Percentiles rank a stretch among this genome's conserved stretches.
Conservation (phyloP, 306 rosid species). For the Benincasa hispida region DNA sequence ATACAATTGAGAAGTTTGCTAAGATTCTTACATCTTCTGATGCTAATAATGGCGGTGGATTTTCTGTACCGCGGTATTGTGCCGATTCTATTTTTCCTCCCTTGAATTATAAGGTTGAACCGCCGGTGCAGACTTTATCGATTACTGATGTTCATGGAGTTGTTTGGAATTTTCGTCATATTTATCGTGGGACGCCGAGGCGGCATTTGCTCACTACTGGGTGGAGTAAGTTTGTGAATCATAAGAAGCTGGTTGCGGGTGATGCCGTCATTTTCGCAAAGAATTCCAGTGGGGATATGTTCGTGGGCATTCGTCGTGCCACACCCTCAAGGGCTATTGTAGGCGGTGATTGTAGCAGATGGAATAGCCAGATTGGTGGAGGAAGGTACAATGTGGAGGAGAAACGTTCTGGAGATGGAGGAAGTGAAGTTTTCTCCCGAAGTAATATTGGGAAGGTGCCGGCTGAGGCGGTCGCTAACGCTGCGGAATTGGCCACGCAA, state of each 20-base stretch:
- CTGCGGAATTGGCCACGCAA: slow-evolving; percentile 44
- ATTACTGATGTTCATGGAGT: slow-evolving; percentile 51
- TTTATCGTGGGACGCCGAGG: slow-evolving; percentile 62
- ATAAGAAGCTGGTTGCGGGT: slow-evolving; percentile 56
- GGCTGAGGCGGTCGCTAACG: slow-evolving; percentile 24
- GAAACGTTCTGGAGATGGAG: slow-evolving; percentile 7
- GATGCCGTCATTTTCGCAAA: slow-evolving; percentile 59
- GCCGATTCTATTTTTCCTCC: slow-evolving; percentile 62
- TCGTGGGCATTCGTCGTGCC: slow-evolving; percentile 54
- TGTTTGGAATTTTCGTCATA: slow-evolving; percentile 58
- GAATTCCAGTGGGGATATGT: slow-evolving; percentile 22
- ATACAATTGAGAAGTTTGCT: slow-evolving; percentile 26
- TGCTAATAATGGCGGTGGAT: slow-evolving; percentile 81
- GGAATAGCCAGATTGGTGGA: slow-evolving; percentile 19
- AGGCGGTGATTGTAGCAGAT: slow-evolving; percentile 2
- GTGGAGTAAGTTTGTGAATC: slow-evolving; percentile 70
- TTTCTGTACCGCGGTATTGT: slow-evolving; percentile 65
- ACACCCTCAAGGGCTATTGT: neutral
- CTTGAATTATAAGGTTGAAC: slow-evolving; percentile 34
- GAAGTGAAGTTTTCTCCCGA: slow-evolving; percentile 19
- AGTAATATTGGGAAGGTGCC: slow-evolving; percentile 31
- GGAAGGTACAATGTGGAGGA: slow-evolving; percentile 11
- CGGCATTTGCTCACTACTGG: slow-evolving; percentile 80
- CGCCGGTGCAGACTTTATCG: slow-evolving; percentile 46
- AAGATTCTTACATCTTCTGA: slow-evolving; percentile 70